Evolutionary conservation across 257 asterid genomes (phyloP).

Genomic region (Nicotiana sylvestris): DNA sequence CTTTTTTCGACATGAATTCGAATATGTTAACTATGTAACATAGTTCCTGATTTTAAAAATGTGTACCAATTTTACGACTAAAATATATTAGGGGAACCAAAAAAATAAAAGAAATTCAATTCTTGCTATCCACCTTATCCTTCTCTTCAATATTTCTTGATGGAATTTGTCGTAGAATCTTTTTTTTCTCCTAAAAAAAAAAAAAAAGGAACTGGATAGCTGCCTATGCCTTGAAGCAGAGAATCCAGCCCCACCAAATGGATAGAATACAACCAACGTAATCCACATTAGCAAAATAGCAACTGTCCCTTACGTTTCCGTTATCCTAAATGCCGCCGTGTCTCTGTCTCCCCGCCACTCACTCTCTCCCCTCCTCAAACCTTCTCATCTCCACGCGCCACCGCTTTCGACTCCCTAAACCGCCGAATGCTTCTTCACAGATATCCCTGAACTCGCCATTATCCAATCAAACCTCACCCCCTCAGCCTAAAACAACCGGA

Average conservation of each 20-base stretch:
- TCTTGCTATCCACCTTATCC: no score
- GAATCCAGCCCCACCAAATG: background rate
- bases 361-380: conserved; percentile 15
- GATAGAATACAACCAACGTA: background rate
- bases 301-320: background rate
- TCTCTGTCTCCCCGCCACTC: conserved; percentile 15
- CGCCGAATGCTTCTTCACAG: conserved; percentile 43
- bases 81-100: no score
- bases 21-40: no score
- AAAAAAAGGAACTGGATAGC: background rate
- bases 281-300: background rate
- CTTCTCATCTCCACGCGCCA: conserved; percentile 19
- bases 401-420: conserved; percentile 21
- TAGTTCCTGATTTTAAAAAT: no score
- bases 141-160: no score
- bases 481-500: conserved; percentile 39
- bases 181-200: no score
- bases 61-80: no score
- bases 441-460: conserved; percentile 37
- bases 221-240: background rate
- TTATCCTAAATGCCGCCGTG: conserved; percentile 21
- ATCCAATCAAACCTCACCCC: conserved; percentile 24
- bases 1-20: no score
- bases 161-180: no score
- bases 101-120: no score